Percentiles rank a stretch among this genome's conserved stretches.
Conservation (phyloP, 2,329 filamentous ascomycete species). For the Neopestalotiopsis rosae region DNA sequence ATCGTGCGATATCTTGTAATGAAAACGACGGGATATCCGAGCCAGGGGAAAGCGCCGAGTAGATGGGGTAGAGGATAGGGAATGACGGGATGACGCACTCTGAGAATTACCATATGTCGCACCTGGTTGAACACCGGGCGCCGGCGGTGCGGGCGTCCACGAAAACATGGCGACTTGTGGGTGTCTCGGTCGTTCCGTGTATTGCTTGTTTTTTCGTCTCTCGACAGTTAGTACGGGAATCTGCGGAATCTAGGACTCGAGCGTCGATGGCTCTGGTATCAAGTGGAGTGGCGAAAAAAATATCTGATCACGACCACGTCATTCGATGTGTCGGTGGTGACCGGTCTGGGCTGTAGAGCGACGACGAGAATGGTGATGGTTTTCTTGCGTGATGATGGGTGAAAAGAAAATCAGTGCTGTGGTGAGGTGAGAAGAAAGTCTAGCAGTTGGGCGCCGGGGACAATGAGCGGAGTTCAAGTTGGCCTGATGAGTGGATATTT, state of each 20-base stretch:
- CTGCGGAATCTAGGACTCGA: slow-evolving; percentile 1
- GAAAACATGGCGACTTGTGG: slow-evolving; percentile 16
- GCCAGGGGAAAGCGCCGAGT: background rate
- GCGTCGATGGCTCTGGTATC: background rate
- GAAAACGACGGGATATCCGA: background rate
- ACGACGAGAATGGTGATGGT: background rate
- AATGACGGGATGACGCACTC: slow-evolving; percentile 21
- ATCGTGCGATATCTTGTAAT: slow-evolving; percentile 3
- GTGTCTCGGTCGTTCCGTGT: background rate
- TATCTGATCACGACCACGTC: background rate
- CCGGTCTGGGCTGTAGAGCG: background rate
- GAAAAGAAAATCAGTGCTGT: background rate
- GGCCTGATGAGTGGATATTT: background rate
- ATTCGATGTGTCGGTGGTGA: background rate
- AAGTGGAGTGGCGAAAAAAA: background rate
- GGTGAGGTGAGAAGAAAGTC: background rate
- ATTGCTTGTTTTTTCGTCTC: background rate
- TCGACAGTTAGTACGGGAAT: slow-evolving; percentile 15
- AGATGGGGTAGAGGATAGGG: background rate
- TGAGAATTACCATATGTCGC: slow-evolving; percentile 32
- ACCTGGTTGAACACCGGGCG: slow-evolving; percentile 30
- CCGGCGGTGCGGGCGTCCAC: slow-evolving; percentile 26
- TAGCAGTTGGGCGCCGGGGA: background rate
- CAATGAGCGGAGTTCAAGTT: background rate
- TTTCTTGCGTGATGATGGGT: background rate